Base-by-base conservation (phyloP, 441 rosid species). In the Populus hybrid region DNA sequence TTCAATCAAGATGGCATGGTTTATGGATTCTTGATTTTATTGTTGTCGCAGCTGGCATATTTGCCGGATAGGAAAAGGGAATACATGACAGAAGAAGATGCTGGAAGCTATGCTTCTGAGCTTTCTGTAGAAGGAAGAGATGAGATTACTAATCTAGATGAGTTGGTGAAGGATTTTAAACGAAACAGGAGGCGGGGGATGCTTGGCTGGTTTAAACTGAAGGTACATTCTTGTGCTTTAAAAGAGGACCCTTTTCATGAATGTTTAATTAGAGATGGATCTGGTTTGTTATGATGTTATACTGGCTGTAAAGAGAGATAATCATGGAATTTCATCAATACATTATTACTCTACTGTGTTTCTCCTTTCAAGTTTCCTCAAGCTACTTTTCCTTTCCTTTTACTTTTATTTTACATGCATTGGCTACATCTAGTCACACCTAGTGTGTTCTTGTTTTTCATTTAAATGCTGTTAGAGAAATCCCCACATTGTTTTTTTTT, bases 141-240 rank as follows among this genome's bases (percentile, higher is more conserved):
- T 82, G 94, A 86, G 65, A 76, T 82, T 68, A 84, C 87, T 56
- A 81, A 86, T 81, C 82, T 89, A 71, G 94, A 93, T 80, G 96
- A 93, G 78, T 79, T 92, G 86, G 88, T 87, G 73, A 93, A 90
- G 85, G 94, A 91, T 87, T 88, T 80, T 78, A 91, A 83, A 89
- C 86, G 80, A 77, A 92, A 85, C 82, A 89, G 75, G 84, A 84
- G 85, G 80, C 88, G 89, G 68, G 97, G 94, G 84, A 89, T 95
- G 99, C 94, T 95, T 83, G 96, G 93, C 78, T 95, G 99, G 99
- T 92, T 95, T 84, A 95, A 93, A 85, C 74, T 88, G 73, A 91
- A 78, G 79, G 99, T 93, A 86, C 69, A 89, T 79, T 83, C 71
- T 76, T 65, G 53, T 74, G 64, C 14, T 64, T 67, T 29, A 31